phyloP scores from a whole-genome alignment of 148 eudicot genomes.

The Arctostaphylos glauca region DNA sequence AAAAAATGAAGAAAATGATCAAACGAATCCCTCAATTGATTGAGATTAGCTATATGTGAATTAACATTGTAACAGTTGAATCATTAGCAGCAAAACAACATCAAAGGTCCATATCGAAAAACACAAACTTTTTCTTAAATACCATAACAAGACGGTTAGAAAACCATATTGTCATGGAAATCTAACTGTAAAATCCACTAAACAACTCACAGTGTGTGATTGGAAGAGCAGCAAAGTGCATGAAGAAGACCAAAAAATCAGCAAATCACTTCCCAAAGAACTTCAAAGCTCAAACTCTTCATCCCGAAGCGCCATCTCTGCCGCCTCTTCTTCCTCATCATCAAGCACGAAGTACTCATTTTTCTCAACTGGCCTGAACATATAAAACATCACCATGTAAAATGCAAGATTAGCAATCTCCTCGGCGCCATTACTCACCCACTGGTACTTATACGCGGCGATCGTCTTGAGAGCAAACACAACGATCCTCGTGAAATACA shows the following conservation, averaged over 20 bases:
- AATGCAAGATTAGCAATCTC: constrained; percentile 87
- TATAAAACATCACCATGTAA: constrained; percentile 80
- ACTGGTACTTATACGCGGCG: constrained; percentile 86
- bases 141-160: not conserved
- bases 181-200: constrained; percentile 10
- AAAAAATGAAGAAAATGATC: not conserved
- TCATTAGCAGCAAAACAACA: not conserved
- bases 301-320: constrained; percentile 81
- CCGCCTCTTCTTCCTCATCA: constrained; percentile 91
- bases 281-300: constrained; percentile 76
- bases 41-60: not conserved
- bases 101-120: not conserved
- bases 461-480: constrained; percentile 86
- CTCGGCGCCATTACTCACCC: constrained; percentile 94
- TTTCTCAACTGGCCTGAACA: constrained; percentile 97
- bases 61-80: not conserved
- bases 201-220: constrained; percentile 16
- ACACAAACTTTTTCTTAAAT: constrained; percentile 6
- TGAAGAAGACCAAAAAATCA: not conserved
- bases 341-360: constrained; percentile 87
- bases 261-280: not conserved
- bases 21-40: not conserved
- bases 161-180: not conserved
- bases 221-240: constrained; percentile 3
- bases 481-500: constrained; percentile 93